Evolutionary conservation across 2,329 filamentous ascomycete species (phyloP), one percentile per base, ranked within the genome.

Genomic region (Emmonsia crescens): DNA sequence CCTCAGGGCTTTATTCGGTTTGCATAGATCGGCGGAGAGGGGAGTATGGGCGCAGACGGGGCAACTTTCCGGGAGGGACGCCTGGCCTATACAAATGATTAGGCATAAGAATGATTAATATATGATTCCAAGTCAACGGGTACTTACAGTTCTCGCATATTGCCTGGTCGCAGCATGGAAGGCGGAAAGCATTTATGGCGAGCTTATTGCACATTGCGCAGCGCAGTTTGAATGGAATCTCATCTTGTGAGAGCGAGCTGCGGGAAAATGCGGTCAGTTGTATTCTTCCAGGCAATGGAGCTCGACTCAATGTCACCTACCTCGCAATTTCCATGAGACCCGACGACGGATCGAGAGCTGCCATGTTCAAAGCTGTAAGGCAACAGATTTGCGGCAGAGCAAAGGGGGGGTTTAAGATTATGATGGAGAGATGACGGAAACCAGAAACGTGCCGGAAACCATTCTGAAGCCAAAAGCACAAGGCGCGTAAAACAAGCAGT

Each of bases 31-130:
- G 55, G 88, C 84, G 33, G 91, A 90, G 63, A 99, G 83, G 0
- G 94, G 94, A 27, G 86, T 88, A 73, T 99, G 94, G 66, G 92
- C 89, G 82, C 94, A 99, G 63, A 96, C 89, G 1, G 94, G 93
- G 70, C 94, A 99, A 52, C 88, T 88, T 12, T 87, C 83, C 14
- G 88, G 85, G 10, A 95, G 80, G 31, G 85, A 86, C 8, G 85
- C 80, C 75, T 96, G 91, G 74, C 91, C 86, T 93, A 66, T 24
- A 56, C 40, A 40, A 12, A 36, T 38, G 40, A 12, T 31, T 57
- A 42, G 59, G 63, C 66, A 64, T 62, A 24, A 31, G 19, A 59
- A 57, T 19, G 19, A 55, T 38, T 2, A 48, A 24, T 27, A 48
- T 3, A 27, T 27, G 21, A 48, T 48, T 48, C n/a, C 46, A 14